phyloP scores from a whole-genome alignment of 2,329 filamentous ascomycete species.

The Sclerotinia subarctica region DNA sequence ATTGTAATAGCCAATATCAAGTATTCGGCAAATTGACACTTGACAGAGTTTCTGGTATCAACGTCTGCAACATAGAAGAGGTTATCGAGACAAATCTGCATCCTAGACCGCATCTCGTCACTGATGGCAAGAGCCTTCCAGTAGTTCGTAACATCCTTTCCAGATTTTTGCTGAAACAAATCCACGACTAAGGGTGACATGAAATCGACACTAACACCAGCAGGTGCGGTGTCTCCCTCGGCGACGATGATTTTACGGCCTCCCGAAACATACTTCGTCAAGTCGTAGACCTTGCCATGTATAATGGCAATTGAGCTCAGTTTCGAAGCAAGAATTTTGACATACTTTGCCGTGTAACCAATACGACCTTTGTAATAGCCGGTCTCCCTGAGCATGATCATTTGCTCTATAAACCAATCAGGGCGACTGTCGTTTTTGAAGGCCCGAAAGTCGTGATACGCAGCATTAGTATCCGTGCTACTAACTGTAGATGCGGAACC shows the following conservation, averaged over 20 bases:
- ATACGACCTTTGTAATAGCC: slow-evolving; percentile 84
- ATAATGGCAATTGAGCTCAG: slow-evolving; percentile 72
- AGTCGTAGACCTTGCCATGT: slow-evolving; percentile 77
- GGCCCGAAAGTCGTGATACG: slow-evolving; percentile 90
- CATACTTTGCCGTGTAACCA: slow-evolving; percentile 76
- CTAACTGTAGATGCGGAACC: slow-evolving; percentile 64
- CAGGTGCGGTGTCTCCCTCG: slow-evolving; percentile 48
- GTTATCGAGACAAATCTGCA: slow-evolving; percentile 85
- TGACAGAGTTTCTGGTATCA: slow-evolving; percentile 82
- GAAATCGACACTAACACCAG: slow-evolving; percentile 63
- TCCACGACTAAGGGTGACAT: slow-evolving; percentile 73
- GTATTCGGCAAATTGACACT: slow-evolving; percentile 86
- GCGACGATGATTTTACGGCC: slow-evolving; percentile 64
- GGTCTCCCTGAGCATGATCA: slow-evolving; percentile 65
- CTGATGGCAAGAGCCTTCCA: slow-evolving; percentile 70
- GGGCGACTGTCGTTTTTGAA: slow-evolving; percentile 77
- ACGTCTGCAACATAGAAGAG: slow-evolving; percentile 91
- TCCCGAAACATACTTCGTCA: slow-evolving; percentile 77
- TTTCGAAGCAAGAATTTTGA: slow-evolving; percentile 64
- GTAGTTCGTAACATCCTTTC: slow-evolving; percentile 76
- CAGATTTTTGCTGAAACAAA: slow-evolving; percentile 73
- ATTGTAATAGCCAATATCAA: slow-evolving; percentile 82
- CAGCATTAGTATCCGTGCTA: slow-evolving; percentile 65
- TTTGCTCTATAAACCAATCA: slow-evolving; percentile 91
- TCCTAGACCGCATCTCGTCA: slow-evolving; percentile 55